phyloP scores from a whole-genome alignment of 1,139 yeast species.

The Blastobotrys serpentis region DNA sequence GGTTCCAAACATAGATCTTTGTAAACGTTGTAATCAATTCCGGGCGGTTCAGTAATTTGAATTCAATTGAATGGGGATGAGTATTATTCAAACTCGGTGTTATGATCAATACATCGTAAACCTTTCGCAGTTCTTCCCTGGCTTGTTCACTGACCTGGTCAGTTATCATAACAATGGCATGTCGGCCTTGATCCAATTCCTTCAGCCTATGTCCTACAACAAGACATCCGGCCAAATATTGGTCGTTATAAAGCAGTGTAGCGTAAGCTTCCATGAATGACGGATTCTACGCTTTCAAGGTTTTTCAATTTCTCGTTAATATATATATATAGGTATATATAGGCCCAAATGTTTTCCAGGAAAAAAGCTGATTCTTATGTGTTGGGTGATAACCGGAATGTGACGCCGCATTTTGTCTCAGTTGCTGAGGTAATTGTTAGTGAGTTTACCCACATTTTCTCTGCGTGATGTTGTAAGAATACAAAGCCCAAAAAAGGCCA shows the following conservation, averaged over 20 bases:
- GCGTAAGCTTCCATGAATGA: conserved; percentile 51
- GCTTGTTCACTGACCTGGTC: conserved; percentile 30
- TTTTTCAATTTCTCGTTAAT: not conserved
- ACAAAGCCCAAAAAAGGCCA: too few relatives aligned
- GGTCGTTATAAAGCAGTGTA: conserved; percentile 62
- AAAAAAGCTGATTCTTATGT: too few relatives aligned
- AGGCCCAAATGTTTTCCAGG: too few relatives aligned
- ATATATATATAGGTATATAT: too few relatives aligned
- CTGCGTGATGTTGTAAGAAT: not conserved
- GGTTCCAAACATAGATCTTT: conserved; percentile 71
- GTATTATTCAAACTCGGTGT: conserved; percentile 36
- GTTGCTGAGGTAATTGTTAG: conserved; percentile 1
- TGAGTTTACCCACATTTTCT: not conserved
- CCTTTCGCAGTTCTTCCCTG: conserved; percentile 28
- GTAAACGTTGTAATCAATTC: conserved; percentile 72
- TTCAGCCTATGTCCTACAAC: conserved; percentile 53
- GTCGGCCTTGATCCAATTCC: conserved; percentile 23
- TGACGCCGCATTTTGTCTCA: conserved; percentile 3
- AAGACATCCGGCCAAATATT: conserved; percentile 75
- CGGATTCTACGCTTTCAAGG: not conserved
- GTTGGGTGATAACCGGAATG: conserved; percentile 5
- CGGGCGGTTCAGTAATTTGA: conserved; percentile 59
- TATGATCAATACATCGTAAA: conserved; percentile 37
- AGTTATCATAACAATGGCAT: conserved; percentile 39
- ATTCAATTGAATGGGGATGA: conserved; percentile 35